Conservation (phyloP, 2,329 filamentous ascomycete genomes). For the Elsinoe necatrix region DNA sequence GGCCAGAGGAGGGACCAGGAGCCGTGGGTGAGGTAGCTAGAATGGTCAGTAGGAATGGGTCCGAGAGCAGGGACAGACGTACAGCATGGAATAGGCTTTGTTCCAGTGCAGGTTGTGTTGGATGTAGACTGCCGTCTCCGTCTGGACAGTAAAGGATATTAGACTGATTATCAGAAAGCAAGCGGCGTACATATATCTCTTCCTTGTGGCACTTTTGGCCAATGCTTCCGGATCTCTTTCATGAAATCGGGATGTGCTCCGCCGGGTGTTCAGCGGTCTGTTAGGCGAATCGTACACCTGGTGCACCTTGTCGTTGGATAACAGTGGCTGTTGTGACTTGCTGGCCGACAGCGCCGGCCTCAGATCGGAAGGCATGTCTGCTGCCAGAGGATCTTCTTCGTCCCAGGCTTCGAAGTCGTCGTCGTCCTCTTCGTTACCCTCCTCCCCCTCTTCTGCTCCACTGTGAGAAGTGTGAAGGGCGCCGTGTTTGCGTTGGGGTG, state of each 20-base stretch:
- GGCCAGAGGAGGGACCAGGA: slow-evolving; percentile 92
- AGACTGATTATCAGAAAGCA: slow-evolving; percentile 77
- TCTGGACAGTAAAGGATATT: slow-evolving; percentile 85
- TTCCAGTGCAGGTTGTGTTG: slow-evolving; percentile 88
- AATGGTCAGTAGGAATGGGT: not conserved
- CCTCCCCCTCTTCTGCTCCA: slow-evolving; percentile 15
- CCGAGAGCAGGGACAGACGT: slow-evolving; percentile 19
- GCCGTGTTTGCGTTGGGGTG: slow-evolving; percentile 1
- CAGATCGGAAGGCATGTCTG: slow-evolving; percentile 44
- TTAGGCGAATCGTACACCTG: slow-evolving; percentile 32
- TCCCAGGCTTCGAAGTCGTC: slow-evolving; percentile 40
- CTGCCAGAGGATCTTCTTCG: slow-evolving; percentile 29
- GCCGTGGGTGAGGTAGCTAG: slow-evolving; percentile 77
- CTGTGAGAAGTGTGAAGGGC: slow-evolving; percentile 2
- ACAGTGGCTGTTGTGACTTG: slow-evolving; percentile 44
- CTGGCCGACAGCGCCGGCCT: slow-evolving; percentile 33
- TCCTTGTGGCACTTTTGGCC: slow-evolving; percentile 57
- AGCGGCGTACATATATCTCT: slow-evolving; percentile 78
- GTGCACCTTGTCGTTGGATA: slow-evolving; percentile 36
- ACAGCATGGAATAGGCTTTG: slow-evolving; percentile 99
- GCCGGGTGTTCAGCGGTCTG: slow-evolving; percentile 41
- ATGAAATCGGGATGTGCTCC: slow-evolving; percentile 56
- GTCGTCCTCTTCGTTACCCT: slow-evolving; percentile 23
- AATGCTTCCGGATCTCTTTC: slow-evolving; percentile 65
- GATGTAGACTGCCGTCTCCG: slow-evolving; percentile 90